phyloP scores from a whole-genome alignment of 2,329 filamentous ascomycete species.

The Fusarium sarcochroum region DNA sequence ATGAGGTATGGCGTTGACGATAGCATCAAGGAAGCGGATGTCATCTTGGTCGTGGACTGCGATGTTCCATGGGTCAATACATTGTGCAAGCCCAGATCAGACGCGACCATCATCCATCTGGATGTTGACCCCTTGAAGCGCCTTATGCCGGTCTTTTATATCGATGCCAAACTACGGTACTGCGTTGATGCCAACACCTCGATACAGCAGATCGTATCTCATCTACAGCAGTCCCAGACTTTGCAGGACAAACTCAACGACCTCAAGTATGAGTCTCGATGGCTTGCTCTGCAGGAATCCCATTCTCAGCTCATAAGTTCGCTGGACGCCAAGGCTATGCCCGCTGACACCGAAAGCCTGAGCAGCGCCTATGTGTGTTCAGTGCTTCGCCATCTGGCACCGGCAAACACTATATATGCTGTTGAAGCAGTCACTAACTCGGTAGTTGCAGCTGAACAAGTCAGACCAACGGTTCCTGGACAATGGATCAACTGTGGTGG shows the following conservation, averaged over 20 bases:
- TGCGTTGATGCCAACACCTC: conserved; percentile 12
- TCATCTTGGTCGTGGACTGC: conserved; percentile 27
- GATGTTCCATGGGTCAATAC: conserved; percentile 37
- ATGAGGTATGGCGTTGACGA: conserved; percentile 28
- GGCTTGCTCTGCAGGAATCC: background rate
- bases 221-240: background rate
- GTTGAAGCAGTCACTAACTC: conserved; percentile 26
- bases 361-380: conserved; percentile 16
- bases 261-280: background rate
- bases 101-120: conserved; percentile 24
- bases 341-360: background rate
- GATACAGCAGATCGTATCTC: background rate
- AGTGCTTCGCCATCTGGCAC: background rate
- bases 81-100: conserved; percentile 1
- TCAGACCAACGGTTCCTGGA: conserved; percentile 11
- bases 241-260: background rate
- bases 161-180: conserved; percentile 25
- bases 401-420: background rate
- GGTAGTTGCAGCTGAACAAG: conserved; percentile 1
- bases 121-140: conserved; percentile 32
- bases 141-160: conserved; percentile 16
- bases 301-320: background rate
- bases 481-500: conserved; percentile 29
- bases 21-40: conserved; percentile 9
- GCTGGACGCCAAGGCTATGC: background rate